Evolutionary conservation across 2,329 filamentous ascomycete genomes (phyloP), one percentile per base, ranked within the genome.

Genomic region (Taxawa tesnikishii): DNA sequence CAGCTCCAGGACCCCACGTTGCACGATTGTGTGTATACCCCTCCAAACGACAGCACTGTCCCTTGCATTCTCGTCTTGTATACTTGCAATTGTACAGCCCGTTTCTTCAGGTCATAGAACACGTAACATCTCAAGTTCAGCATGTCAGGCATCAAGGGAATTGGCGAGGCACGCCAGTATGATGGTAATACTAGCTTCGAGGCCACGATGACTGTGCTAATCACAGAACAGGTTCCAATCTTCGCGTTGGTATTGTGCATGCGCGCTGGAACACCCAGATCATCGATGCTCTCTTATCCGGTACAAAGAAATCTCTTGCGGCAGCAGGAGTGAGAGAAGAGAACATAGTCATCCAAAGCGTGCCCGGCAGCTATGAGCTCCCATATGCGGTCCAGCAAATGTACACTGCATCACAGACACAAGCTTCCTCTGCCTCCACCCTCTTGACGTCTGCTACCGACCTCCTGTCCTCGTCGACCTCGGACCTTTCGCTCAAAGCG

Each of bases 181-280:
- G 70, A 76, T 50, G 73, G 71, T 71, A 51, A 44, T 58, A 45
- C 37, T 34, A 28, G 21, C 39, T 28, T 29, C 33, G 18, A 19
- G 5, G 15, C 11, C 17, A 28, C 24, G 26, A 29, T 15, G 21
- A 9, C 11, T 24, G 29, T 21, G 16, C 12, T 23, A 33, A 61
- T 75, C 53, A 62, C 68, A 46, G 67, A 78, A 53, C 43, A 67
- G 63, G 64, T 44, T 61, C 60, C 7, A 67, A 65, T 50, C 73
- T 98, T 42, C 83, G 90, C 53, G 79, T 98, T 54, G 88, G 82
- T 53, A 96, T 98, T 53, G 73, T 98, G 37, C 90, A 96, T 63
- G 88, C 88, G 37, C 78, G 90, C 49, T 98, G 90, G 90, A 98
- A 98, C 65, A 70, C 69, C 43, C 71, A 70, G 44, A 83, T 98